Base-by-base conservation (phyloP, 129 eudicot genomes). In the Pittosporum tobira region DNA sequence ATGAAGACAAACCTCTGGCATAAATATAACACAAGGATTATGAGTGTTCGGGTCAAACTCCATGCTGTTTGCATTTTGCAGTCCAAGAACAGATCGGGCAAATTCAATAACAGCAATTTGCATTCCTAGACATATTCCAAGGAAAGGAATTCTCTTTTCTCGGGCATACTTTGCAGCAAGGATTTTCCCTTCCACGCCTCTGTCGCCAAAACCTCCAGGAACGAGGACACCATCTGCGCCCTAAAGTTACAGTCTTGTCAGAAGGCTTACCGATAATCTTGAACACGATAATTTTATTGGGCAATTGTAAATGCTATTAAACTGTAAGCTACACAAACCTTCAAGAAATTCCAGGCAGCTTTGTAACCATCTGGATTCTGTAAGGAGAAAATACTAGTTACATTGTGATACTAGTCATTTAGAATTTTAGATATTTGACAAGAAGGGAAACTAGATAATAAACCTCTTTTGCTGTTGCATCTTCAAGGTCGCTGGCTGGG, bases 131-230 rank as follows among this genome's bases (percentile, higher is more conserved):
- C 96, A 88, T 44, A 88, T 88, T 49, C 96, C 96, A 1, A 88
- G 90, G 54, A 73, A 88, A 0, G 96, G 95, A n/a, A 84, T 67
- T 42, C 59, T 62, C 62, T 79, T 81, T 71, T 84, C 79, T 26
- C 96, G 94, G 36, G 96, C 96, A 65, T 88, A 88, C 48, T 84
- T 84, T 46, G 96, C 95, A 51, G 96, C 95, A 45, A 81, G 69
- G 36, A 88, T 88, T 68, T 88, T 88, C 62, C 96, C 96, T 80
- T 88, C 88, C 10, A 88, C 88, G 4, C 96, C 96, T 68, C 96
- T 73, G 74, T 88, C 95, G 72, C 96, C 96, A 77, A 88, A 88
- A 4, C 96, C 96, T 38, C 96, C 96, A 21, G 96, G 96, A 63
- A 88, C 96, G 18, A 88, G 71, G 30, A 88, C 68, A 63, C 75